Evolutionary conservation across 345 rosid genomes (phyloP).

Genomic region (Syzygium jambos): DNA sequence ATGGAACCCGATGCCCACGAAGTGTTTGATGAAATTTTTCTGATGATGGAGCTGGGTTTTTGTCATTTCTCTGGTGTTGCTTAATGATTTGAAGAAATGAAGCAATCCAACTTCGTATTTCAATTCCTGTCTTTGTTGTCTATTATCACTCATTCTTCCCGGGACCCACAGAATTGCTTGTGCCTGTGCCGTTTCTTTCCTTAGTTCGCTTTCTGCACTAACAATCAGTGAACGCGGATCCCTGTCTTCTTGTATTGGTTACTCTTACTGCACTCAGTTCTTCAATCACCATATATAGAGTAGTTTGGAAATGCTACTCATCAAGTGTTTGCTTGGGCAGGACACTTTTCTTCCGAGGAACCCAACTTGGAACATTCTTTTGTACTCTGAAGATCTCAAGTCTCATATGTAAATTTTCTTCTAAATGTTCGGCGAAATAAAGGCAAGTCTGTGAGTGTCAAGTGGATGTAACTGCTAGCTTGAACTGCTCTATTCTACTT

Average conservation of each 20-base stretch:
- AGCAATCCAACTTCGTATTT: neutral
- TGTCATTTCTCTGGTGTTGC: neutral
- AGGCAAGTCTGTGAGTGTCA: neutral
- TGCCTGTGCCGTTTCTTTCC: neutral
- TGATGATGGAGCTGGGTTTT: neutral
- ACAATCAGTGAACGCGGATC: neutral
- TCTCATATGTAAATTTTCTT: conserved; percentile 23
- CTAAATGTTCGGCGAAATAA: neutral
- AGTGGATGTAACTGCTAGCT: neutral
- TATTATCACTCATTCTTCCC: neutral
- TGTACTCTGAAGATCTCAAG: conserved; percentile 28
- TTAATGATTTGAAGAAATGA: neutral
- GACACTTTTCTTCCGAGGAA: conserved; percentile 71
- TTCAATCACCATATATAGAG: neutral
- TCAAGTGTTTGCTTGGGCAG: conserved; percentile 18
- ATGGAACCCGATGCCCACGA: neutral
- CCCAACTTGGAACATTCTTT: conserved; percentile 45
- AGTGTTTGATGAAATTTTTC: neutral
- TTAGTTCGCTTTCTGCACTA: neutral
- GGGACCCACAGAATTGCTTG: neutral
- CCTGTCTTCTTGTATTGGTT: neutral
- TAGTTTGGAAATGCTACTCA: neutral
- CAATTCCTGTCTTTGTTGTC: neutral
- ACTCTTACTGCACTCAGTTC: neutral
- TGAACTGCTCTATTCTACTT: neutral